Percentiles rank a stretch among this genome's conserved stretches.
Conservation (phyloP, 1,284 basidiomycete genomes). For the Melampsora larici-populina region DNA sequence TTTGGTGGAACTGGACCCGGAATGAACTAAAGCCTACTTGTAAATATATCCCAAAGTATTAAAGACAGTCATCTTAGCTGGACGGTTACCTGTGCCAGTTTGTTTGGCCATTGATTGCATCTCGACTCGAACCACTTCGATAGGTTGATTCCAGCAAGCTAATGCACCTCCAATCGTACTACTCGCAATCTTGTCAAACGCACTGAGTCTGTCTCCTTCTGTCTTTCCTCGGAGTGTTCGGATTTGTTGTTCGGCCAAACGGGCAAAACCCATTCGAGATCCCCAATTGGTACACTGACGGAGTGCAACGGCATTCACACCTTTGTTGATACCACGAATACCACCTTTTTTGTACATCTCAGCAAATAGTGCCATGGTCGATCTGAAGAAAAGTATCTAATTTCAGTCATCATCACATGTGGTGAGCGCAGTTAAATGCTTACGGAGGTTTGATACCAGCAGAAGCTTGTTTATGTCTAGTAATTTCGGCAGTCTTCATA, state of each 20-base stretch:
- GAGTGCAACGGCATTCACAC: constrained; percentile 96
- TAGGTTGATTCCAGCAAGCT: constrained; percentile 99
- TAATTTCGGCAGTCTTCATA: constrained; percentile 99
- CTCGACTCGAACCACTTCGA: constrained; percentile 94
- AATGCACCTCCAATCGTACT: constrained; percentile 90
- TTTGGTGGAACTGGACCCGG: background rate
- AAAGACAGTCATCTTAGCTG: constrained; percentile 80
- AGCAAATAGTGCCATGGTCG: constrained; percentile 65
- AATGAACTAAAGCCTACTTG: constrained; percentile 6
- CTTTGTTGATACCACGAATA: constrained; percentile 96
- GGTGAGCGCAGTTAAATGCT: constrained; percentile 59
- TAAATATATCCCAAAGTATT: constrained; percentile 52
- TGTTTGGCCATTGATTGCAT: constrained; percentile 98
- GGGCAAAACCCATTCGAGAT: constrained; percentile 94
- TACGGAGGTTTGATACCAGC: constrained; percentile 83
- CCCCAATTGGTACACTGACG: constrained; percentile 99
- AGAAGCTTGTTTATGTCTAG: constrained; percentile 91
- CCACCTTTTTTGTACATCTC: constrained; percentile 94
- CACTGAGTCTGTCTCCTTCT: constrained; percentile 70
- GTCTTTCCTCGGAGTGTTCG: constrained; percentile 69
- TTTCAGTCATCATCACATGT: background rate
- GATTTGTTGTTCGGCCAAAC: constrained; percentile 80
- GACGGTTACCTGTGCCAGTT: constrained; percentile 69
- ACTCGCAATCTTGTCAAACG: constrained; percentile 80
- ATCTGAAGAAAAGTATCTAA: background rate